phyloP scores from a whole-genome alignment of 192 early-diverging fungal species.

The Funneliformis geosporum region DNA sequence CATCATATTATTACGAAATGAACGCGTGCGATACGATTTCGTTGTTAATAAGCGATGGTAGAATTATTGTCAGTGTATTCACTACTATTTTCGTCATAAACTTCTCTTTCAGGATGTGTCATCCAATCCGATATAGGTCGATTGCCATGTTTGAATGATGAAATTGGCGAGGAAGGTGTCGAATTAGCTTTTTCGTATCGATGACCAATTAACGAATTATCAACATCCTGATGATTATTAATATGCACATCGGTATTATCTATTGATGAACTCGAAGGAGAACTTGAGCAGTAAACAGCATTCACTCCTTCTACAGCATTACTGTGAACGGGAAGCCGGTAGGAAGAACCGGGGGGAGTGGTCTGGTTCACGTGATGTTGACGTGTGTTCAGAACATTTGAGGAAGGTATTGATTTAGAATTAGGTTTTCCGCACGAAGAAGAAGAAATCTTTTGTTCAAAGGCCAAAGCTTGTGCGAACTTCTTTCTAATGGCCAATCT shows the following conservation, averaged over 20 bases:
- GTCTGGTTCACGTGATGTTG: neutral
- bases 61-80: neutral
- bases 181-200: neutral
- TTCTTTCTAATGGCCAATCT: neutral
- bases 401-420: neutral
- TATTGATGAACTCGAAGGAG: too few relatives aligned
- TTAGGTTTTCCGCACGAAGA: neutral
- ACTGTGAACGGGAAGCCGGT: neutral
- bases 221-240: neutral
- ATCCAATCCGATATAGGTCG: neutral
- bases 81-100: neutral
- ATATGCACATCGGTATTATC: neutral
- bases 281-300: neutral
- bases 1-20: neutral
- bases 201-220: neutral
- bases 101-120: neutral
- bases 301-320: neutral
- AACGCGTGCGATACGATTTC: neutral
- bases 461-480: constrained; percentile 1
- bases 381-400: neutral
- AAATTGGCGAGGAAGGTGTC: neutral
- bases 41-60: neutral
- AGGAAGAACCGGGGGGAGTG: neutral
- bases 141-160: neutral
- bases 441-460: neutral